Conservation (phyloP, 2,329 filamentous ascomycete species). For the Penicillium sp. region DNA sequence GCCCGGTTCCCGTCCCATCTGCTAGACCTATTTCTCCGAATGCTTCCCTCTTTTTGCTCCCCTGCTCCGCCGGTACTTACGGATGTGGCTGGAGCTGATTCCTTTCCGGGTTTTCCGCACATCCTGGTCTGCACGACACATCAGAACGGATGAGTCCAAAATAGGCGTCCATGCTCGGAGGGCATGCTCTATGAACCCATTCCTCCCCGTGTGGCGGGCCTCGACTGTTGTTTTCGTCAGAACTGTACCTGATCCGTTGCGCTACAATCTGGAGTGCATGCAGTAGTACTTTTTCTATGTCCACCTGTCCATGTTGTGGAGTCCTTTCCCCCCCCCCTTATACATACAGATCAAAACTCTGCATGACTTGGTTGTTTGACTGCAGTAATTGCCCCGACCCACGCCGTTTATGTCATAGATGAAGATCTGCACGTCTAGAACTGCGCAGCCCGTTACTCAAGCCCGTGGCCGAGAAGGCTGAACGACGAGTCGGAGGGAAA, state of each 20-base stretch:
- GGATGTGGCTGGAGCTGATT: constrained; percentile 19
- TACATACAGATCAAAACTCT: not conserved
- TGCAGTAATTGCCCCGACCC: not conserved
- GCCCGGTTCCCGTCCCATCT: not conserved
- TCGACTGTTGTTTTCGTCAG: constrained; percentile 5
- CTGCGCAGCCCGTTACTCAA: not conserved
- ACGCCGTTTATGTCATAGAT: constrained; percentile 8
- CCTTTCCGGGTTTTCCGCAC: constrained; percentile 3
- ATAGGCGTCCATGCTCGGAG: not conserved
- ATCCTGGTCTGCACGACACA: constrained; percentile 7
- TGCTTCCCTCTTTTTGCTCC: not conserved
- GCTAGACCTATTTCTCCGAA: constrained; percentile 17
- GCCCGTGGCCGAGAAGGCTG: constrained; percentile 1
- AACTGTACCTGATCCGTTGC: constrained; percentile 1
- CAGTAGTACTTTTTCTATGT: constrained; percentile 1
- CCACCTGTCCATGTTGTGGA: not conserved
- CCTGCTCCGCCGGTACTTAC: constrained; percentile 6
- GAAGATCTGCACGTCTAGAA: constrained; percentile 5
- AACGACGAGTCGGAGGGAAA: constrained; percentile 3
- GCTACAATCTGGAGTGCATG: constrained; percentile 15
- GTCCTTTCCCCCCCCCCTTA: not conserved
- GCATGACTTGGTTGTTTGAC: not conserved
- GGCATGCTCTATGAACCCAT: not conserved
- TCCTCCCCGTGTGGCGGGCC: not conserved
- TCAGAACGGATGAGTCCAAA: constrained; percentile 15